Evolutionary conservation across 306 rosid genomes (phyloP).

Genomic region (Dryas octopetala): DNA sequence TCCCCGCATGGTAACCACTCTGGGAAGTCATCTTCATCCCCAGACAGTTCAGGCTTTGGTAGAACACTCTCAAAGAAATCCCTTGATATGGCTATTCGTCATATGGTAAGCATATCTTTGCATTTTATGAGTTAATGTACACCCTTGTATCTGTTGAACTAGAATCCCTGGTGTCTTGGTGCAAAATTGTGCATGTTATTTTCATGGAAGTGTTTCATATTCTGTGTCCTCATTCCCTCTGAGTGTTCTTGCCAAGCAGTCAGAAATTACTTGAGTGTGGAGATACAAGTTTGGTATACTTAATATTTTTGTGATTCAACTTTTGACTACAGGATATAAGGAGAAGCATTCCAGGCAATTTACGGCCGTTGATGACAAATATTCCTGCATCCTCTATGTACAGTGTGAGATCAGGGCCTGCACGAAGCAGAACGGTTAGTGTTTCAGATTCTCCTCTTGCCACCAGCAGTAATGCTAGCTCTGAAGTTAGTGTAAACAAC

Average conservation of each 20-base stretch:
- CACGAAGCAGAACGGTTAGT: conserved; percentile 76
- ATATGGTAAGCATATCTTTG: conserved; percentile 62
- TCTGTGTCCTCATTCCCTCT: neutral
- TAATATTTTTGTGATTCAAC: conserved; percentile 11
- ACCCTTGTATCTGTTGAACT: conserved; percentile 5
- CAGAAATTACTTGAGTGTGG: neutral
- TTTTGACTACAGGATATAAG: conserved; percentile 73
- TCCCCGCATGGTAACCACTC: conserved; percentile 78
- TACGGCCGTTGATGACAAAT: conserved; percentile 93
- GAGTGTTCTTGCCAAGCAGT: neutral
- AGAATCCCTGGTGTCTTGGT: conserved; percentile 1
- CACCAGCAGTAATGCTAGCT: conserved; percentile 93
- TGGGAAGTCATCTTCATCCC: conserved; percentile 77
- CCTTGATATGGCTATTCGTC: conserved; percentile 96
- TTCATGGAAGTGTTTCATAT: neutral
- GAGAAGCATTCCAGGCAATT: conserved; percentile 79
- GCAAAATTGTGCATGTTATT: neutral
- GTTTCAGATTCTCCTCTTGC: conserved; percentile 90
- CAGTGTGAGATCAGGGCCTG: conserved; percentile 86
- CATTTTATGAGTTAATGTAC: conserved; percentile 7
- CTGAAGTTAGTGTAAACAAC: conserved; percentile 91
- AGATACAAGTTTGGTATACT: neutral
- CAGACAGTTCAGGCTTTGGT: conserved; percentile 89
- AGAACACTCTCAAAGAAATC: conserved; percentile 96
- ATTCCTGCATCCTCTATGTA: conserved; percentile 97